A percentile compares a stretch with the other conserved stretches of the same genome.
These are phyloP conservation scores for Lumnitzera littorea DNA, from an alignment of 345 rosid genomes.

Conservation along the genomic window DNA sequence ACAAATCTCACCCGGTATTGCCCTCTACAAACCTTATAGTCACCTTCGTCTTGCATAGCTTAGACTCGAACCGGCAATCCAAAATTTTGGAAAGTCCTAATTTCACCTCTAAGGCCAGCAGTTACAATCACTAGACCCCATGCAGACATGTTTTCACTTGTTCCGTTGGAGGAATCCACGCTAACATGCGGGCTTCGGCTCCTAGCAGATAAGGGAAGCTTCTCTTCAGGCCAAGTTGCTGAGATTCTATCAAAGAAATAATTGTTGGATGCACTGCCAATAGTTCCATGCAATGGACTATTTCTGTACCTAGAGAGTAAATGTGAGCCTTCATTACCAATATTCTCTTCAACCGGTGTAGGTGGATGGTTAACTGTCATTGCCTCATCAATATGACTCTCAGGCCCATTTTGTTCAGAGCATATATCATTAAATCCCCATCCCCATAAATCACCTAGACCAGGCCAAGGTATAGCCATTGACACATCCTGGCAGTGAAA, in stretches of 20 bases:
- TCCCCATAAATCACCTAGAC: constrained; percentile 49
- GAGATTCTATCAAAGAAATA: constrained; percentile 88
- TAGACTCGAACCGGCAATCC: constrained; percentile 74
- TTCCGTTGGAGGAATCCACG: constrained; percentile 40
- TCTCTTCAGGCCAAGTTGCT: constrained; percentile 94
- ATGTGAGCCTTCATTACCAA: constrained; percentile 32
- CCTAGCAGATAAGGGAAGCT: constrained; percentile 37
- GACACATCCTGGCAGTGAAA: constrained; percentile 90
- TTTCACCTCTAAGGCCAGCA: constrained; percentile 81
- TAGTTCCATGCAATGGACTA: constrained; percentile 65
- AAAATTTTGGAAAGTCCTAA: constrained; percentile 80
- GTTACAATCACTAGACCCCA: constrained; percentile 90
- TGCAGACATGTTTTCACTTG: constrained; percentile 50
- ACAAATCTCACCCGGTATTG: constrained; percentile 59
- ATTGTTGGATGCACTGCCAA: constrained; percentile 68
- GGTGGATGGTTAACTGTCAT: constrained; percentile 75
- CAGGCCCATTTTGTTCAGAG: constrained; percentile 35
- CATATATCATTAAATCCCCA: constrained; percentile 33
- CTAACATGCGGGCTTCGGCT: constrained; percentile 45
- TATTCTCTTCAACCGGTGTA: constrained; percentile 57
- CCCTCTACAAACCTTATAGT: constrained; percentile 42
- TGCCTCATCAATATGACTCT: constrained; percentile 39
- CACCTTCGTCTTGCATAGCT: neutral
- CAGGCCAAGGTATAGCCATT: constrained; percentile 89
- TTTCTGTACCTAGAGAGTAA: constrained; percentile 30